Evolutionary conservation across 257 asterid species (phyloP).

Genomic region (Cruciata laevipes): DNA sequence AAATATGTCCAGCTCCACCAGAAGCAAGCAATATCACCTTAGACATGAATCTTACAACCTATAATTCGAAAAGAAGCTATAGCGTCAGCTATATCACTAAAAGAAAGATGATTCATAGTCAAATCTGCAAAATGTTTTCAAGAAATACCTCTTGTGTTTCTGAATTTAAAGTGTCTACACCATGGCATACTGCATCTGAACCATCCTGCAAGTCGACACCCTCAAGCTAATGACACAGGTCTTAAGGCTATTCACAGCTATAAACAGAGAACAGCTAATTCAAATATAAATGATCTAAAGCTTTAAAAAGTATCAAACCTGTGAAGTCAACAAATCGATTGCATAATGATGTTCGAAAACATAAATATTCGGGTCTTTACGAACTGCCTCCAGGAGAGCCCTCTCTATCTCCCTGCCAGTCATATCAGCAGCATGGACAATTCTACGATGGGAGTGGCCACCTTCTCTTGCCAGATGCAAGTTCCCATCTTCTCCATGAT

Average conservation of each 20-base stretch:
- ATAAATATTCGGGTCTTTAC: slow-evolving; percentile 69
- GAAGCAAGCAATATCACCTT: slow-evolving; percentile 92
- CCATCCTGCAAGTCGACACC: slow-evolving; percentile 59
- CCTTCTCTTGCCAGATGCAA: slow-evolving; percentile 98
- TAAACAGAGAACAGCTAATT: not conserved
- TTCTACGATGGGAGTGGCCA: slow-evolving; percentile 94
- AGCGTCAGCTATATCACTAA: not conserved
- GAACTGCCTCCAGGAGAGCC: slow-evolving; percentile 82
- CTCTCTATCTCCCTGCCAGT: slow-evolving; percentile 96
- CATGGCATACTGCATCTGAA: slow-evolving; percentile 69
- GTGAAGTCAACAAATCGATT: slow-evolving; percentile 80
- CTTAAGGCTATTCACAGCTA: not conserved
- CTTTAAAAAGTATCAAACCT: slow-evolving; percentile 34
- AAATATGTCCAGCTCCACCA: slow-evolving; percentile 99
- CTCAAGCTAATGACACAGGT: slow-evolving; percentile 15
- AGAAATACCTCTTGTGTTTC: slow-evolving; percentile 70
- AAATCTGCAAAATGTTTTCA: slow-evolving; percentile 1
- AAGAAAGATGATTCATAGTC: slow-evolving; percentile 8
- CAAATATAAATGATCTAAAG: not conserved
- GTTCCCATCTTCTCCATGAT: slow-evolving; percentile 98
- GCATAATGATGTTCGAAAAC: slow-evolving; percentile 95
- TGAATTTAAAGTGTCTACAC: slow-evolving; percentile 78
- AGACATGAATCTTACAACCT: slow-evolving; percentile 92
- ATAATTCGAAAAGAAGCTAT: slow-evolving; percentile 17
- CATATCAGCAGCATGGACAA: slow-evolving; percentile 99